Conservation (phyloP, 2,329 filamentous ascomycete genomes). For the Hypoxylon sp. region DNA sequence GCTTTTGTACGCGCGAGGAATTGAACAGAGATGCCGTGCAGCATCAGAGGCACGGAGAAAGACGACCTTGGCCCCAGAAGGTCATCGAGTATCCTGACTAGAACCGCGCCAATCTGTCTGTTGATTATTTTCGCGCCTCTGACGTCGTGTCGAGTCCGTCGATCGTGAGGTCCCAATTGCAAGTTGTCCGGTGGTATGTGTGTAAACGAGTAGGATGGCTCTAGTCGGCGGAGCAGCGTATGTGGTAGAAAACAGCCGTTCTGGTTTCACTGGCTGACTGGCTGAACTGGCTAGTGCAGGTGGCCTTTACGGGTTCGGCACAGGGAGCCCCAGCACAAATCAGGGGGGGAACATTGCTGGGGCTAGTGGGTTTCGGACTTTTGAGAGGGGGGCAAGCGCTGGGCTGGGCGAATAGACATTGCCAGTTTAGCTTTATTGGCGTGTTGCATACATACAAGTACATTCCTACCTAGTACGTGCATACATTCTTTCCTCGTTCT, state of each 20-base stretch:
- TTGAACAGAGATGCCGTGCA: constrained; percentile 45
- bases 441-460: constrained; percentile 25
- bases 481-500: constrained; percentile 11
- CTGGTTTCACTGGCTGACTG: constrained; percentile 40
- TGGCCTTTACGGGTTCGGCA: constrained; percentile 39
- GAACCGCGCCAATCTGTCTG: constrained; percentile 18
- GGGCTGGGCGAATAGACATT: constrained; percentile 29
- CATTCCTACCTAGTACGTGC: constrained; percentile 10
- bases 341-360: constrained; percentile 40
- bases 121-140: constrained; percentile 12
- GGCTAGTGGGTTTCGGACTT: constrained; percentile 46
- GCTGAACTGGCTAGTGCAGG: too few relatives aligned
- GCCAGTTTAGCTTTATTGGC: constrained; percentile 37
- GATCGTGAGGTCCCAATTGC: constrained; percentile 37
- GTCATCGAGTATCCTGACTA: constrained; percentile 45
- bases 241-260: constrained; percentile 32
- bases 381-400: constrained; percentile 35
- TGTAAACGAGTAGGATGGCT: constrained; percentile 29
- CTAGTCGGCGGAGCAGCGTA: constrained; percentile 14
- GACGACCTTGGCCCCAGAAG: constrained; percentile 43
- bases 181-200: constrained; percentile 39
- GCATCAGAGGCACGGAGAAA: constrained; percentile 47
- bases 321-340: constrained; percentile 39
- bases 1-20: constrained; percentile 36
- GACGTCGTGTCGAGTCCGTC: constrained; percentile 22